phyloP scores from a whole-genome alignment of 2,329 filamentous ascomycete genomes.

The Leptosphaerulina australis region DNA sequence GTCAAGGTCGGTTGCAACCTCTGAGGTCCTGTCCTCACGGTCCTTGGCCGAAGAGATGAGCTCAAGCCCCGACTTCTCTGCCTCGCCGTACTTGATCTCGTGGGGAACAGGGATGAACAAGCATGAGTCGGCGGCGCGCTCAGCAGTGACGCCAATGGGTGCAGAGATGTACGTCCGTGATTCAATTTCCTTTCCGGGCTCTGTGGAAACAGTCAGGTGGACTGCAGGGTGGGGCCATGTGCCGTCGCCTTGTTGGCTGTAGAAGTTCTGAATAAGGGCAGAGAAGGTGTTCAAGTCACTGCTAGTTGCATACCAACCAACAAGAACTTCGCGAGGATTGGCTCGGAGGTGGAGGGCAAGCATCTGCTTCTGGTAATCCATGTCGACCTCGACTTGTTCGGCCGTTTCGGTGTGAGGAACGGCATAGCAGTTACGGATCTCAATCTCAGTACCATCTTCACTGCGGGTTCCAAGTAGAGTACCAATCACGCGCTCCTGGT shows the following conservation, averaged over 20 bases:
- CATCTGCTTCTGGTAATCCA: conserved; percentile 99
- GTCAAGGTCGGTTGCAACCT: conserved; percentile 87
- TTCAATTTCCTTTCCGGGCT: conserved; percentile 85
- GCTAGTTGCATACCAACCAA: conserved; percentile 98
- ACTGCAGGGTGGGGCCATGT: conserved; percentile 98
- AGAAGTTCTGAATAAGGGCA: conserved; percentile 99
- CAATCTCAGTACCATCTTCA: conserved; percentile 95
- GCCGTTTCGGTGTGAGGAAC: conserved; percentile 98
- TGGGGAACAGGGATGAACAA: conserved; percentile 97
- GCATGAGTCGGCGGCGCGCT: conserved; percentile 93
- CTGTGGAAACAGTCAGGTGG: conserved; percentile 91
- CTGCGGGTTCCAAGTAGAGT: conserved; percentile 90
- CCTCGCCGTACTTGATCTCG: conserved; percentile 86
- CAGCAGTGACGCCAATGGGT: conserved; percentile 90
- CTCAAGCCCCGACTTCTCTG: conserved; percentile 78
- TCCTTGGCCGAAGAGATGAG: conserved; percentile 83
- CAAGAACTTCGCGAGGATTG: conserved; percentile 88
- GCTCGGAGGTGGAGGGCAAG: conserved; percentile 91
- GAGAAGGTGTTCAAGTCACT: conserved; percentile 98
- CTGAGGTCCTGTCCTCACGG: conserved; percentile 72
- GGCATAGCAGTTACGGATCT: conserved; percentile 95
- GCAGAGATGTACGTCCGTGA: conserved; percentile 94
- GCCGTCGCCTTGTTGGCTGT: conserved; percentile 93
- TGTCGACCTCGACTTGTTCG: conserved; percentile 98
- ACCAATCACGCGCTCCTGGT: conserved; percentile 95